Conservation (phyloP, 2,329 filamentous ascomycete genomes). For the Aspergillus transmontanensis region DNA sequence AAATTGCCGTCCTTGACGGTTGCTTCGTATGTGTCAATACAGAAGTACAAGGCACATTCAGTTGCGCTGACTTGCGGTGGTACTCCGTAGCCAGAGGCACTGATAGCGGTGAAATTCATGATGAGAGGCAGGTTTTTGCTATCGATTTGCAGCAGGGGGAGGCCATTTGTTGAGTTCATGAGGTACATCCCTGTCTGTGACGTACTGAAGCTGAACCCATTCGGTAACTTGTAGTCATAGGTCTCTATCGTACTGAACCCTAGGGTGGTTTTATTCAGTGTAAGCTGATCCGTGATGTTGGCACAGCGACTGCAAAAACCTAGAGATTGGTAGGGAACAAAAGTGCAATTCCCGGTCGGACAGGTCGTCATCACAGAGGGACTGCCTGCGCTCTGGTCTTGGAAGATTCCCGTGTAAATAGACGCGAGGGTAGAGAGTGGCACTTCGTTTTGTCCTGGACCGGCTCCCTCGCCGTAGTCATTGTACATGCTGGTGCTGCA, state of each 20-base stretch:
- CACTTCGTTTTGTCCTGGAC: conserved; percentile 26
- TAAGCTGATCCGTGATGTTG: conserved; percentile 23
- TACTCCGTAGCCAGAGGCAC: conserved; percentile 18
- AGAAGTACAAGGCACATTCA: conserved; percentile 28
- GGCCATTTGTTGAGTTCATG: conserved; percentile 23
- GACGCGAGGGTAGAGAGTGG: conserved; percentile 29
- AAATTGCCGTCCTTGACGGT: conserved; percentile 20
- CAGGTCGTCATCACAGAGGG: conserved; percentile 27
- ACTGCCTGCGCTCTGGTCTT: conserved; percentile 19
- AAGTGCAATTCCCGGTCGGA: conserved; percentile 38
- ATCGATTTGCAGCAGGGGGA: conserved; percentile 19
- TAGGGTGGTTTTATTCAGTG: not conserved
- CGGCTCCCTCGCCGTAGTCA: conserved; percentile 23
- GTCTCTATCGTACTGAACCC: not conserved
- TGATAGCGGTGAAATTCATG: conserved; percentile 27
- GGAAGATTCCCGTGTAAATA: conserved; percentile 34
- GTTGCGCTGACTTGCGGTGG: conserved; percentile 21
- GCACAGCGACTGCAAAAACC: conserved; percentile 30
- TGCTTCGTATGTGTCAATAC: conserved; percentile 25
- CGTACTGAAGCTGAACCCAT: conserved; percentile 20
- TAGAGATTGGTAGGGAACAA: conserved; percentile 32
- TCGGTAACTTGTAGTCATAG: conserved; percentile 25
- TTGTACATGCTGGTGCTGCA: conserved; percentile 25
- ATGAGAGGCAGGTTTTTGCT: conserved; percentile 15
- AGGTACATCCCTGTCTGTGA: conserved; percentile 17